Evolutionary conservation across 2,329 filamentous ascomycete genomes (phyloP).

Genomic region (Tolypocladium album): DNA sequence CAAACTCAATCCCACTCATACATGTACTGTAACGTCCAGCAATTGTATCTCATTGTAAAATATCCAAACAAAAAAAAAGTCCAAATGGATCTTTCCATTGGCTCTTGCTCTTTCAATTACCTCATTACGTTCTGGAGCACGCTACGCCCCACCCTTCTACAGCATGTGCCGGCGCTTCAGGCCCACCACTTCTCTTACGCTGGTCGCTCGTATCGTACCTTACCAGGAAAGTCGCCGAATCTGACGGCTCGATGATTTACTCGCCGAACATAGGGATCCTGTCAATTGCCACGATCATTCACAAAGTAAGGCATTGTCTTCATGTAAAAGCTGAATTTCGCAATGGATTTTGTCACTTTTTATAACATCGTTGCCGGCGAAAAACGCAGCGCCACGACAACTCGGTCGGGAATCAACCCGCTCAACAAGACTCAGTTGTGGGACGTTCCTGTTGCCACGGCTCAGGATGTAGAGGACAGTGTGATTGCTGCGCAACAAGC

Average conservation of each 20-base stretch:
- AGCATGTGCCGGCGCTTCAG: too few relatives aligned
- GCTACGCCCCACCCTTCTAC: too few relatives aligned
- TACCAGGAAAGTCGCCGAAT: not conserved
- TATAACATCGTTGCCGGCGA: not conserved
- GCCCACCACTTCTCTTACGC: too few relatives aligned
- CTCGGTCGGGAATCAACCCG: not conserved
- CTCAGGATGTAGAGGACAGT: not conserved
- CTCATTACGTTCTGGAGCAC: too few relatives aligned
- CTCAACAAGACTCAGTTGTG: not conserved
- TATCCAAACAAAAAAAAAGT: too few relatives aligned
- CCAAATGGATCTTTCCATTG: too few relatives aligned
- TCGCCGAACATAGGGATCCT: not conserved
- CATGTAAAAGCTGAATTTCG: not conserved
- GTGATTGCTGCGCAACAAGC: not conserved
- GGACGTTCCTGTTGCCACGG: not conserved
- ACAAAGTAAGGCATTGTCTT: not conserved
- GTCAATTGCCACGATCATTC: not conserved
- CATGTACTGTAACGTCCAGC: too few relatives aligned
- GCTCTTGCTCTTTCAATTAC: too few relatives aligned
- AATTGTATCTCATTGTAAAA: too few relatives aligned
- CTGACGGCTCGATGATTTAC: not conserved
- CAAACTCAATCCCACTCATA: too few relatives aligned
- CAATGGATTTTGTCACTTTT: not conserved
- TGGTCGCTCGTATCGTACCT: too few relatives aligned
- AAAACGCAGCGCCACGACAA: not conserved